A percentile compares a stretch with the other conserved stretches of the same genome.
These are phyloP conservation scores for Yarrowia galli DNA, from an alignment of 1,139 yeast species.

Conservation along the genomic window DNA sequence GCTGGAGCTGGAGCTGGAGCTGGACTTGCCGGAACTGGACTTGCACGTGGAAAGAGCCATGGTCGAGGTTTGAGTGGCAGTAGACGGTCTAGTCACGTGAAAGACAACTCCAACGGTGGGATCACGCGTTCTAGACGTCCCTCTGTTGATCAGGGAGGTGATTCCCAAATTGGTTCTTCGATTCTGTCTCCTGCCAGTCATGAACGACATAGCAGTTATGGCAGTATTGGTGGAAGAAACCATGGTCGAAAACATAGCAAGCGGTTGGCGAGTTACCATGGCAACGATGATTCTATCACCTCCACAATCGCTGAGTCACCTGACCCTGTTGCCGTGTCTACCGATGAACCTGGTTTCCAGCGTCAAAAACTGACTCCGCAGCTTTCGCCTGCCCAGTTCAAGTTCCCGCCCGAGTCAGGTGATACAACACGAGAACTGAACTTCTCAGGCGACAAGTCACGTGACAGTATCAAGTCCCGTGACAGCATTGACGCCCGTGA, in stretches of 20 bases:
- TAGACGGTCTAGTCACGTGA: not conserved
- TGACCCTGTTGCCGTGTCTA: constrained; percentile 15
- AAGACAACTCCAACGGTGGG: not conserved
- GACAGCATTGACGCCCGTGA: not conserved
- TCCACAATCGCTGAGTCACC: too few relatives aligned
- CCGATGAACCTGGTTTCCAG: constrained; percentile 6
- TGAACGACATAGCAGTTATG: not conserved
- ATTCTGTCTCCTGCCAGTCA: not conserved
- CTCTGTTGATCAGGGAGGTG: not conserved
- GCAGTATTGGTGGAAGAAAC: not conserved
- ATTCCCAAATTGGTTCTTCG: not conserved
- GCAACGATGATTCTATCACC: not conserved
- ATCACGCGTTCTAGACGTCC: not conserved
- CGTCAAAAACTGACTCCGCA: too few relatives aligned
- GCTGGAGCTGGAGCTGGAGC: not conserved
- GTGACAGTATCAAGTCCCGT: not conserved
- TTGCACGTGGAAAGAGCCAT: constrained; percentile 3
- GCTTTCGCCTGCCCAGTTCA: constrained; percentile 5
- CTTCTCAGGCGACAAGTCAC: not conserved
- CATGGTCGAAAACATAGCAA: constrained; percentile 3
- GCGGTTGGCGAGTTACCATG: constrained; percentile 1
- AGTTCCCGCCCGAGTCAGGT: constrained; percentile 1
- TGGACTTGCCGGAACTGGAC: too few relatives aligned
- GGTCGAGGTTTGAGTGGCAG: constrained; percentile 6
- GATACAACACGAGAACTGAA: not conserved